Percentiles rank a stretch among this genome's conserved stretches.
Conservation (phyloP, 352 stramenopile species). For the Peronospora tabacina region DNA sequence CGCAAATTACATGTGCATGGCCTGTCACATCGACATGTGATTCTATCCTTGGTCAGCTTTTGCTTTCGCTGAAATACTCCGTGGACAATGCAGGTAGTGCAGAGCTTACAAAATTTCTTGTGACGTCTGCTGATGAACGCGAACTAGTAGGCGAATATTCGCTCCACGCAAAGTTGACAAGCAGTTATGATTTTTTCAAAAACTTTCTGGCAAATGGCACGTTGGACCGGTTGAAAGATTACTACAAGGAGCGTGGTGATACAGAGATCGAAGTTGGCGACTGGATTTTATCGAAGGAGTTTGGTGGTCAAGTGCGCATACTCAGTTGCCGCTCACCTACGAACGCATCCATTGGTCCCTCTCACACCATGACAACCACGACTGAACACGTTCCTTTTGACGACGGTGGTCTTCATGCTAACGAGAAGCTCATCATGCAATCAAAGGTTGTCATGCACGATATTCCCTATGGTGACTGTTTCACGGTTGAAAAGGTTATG, state of each 20-base stretch:
- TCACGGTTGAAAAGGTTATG: constrained; percentile 65
- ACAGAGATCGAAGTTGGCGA: constrained; percentile 62
- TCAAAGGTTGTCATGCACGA: constrained; percentile 65
- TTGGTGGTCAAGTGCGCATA: constrained; percentile 56
- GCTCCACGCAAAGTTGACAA: constrained; percentile 47
- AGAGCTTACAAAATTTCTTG: constrained; percentile 52
- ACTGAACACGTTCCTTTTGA: constrained; percentile 59
- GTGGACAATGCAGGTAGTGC: constrained; percentile 44
- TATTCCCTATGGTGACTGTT: constrained; percentile 83
- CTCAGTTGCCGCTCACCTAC: constrained; percentile 66
- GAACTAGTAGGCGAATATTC: constrained; percentile 67
- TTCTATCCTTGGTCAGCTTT: constrained; percentile 59
- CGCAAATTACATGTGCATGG: constrained; percentile 50
- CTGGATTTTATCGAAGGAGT: constrained; percentile 56
- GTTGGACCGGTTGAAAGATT: constrained; percentile 39
- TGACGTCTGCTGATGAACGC: constrained; percentile 53
- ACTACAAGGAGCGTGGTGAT: constrained; percentile 67
- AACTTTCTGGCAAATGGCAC: constrained; percentile 57
- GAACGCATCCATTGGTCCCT: constrained; percentile 75
- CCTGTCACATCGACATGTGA: constrained; percentile 62
- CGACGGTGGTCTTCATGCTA: constrained; percentile 28
- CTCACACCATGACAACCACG: constrained; percentile 76
- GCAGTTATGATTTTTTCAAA: constrained; percentile 49
- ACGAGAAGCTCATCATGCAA: constrained; percentile 53
- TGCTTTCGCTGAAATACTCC: constrained; percentile 59